Percentiles rank a stretch among this genome's conserved stretches.
Conservation (phyloP, 202 grass and related monocot species). For the Cymbopogon flexuosus region DNA sequence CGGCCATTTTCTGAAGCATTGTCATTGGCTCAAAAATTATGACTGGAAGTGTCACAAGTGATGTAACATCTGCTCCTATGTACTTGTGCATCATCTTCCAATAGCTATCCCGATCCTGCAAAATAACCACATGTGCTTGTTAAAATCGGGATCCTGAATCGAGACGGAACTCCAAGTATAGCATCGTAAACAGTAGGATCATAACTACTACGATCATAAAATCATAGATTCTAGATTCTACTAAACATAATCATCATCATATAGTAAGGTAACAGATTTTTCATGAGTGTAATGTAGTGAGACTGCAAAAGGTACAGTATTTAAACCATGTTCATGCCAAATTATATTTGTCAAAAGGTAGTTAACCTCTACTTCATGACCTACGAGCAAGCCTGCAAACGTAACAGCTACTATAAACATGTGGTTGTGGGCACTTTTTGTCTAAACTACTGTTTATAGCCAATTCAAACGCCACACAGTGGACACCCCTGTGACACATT, state of each 20-base stretch:
- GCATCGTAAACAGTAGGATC: not conserved
- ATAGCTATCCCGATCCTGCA: conserved; percentile 88
- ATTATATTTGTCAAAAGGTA: not conserved
- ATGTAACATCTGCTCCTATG: conserved; percentile 94
- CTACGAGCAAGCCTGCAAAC: not conserved
- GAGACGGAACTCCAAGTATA: not conserved
- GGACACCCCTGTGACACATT: not conserved
- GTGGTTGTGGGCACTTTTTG: not conserved
- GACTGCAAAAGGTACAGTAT: not conserved
- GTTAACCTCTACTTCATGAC: not conserved
- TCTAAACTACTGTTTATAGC: not conserved
- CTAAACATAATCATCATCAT: not conserved
- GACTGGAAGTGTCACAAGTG: conserved; percentile 93
- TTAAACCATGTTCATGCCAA: not conserved
- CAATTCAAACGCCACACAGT: not conserved
- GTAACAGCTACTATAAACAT: not conserved
- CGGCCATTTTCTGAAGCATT: conserved; percentile 93
- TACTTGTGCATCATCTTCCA: conserved; percentile 99
- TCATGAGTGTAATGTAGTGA: not conserved
- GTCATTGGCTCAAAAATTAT: conserved; percentile 99
- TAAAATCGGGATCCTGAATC: not conserved
- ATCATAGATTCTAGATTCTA: not conserved
- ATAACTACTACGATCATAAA: not conserved
- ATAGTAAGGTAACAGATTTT: not conserved
- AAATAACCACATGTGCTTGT: conserved; percentile 15